Evolutionary conservation across 75 land plant genomes (phyloP), one percentile per base, ranked within the genome.

Genomic region (Cunninghamia lanceolata): DNA sequence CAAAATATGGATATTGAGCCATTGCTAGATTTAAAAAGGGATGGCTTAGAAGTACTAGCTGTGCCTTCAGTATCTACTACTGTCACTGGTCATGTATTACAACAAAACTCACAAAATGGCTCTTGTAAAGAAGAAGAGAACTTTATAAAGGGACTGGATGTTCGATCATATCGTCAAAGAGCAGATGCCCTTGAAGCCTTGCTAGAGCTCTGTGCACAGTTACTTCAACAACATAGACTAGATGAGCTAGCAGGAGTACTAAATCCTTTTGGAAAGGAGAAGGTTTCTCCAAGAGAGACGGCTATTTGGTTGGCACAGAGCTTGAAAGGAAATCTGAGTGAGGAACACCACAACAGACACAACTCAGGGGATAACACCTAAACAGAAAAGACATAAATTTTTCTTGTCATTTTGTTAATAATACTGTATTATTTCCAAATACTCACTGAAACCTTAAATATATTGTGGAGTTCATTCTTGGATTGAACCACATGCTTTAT

Each of bases 241-340:
- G 99, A 97, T 86, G 99, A 98, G 83, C 94, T 98, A 32, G 89
- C 95, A 25, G 94, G 95, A 63, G 99, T 98, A 34, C 88, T 98
- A 86, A 95, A 91, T 84, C 99, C 99, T 14, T 98, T 98, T 81
- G 99, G 99, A 42, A 94, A 95, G 74, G 94, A 94, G 34, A 97
- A 97, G 88, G 96, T 97, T 36, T 98, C 99, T 30, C 99, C 99
- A 80, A 88, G 99, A 83, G 99, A 98, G 86, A 98, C 99, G 25
- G 99, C 99, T 4, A 98, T 98, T 46, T 98, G 99, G 99, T 85
- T 98, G 88, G 97, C 99, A 15, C 95, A 93, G 89, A 98, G 99
- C 91, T 90, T 97, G 1, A 96, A 95, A 88, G 97, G 96, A 68
- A 94, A 85, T 85, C 38, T 89, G 82, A 19, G 53, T 70, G 46